Percentiles rank a stretch among this genome's conserved stretches.
Conservation (phyloP, 805 yeast species). For the Schwanniomyces occidentalis region DNA sequence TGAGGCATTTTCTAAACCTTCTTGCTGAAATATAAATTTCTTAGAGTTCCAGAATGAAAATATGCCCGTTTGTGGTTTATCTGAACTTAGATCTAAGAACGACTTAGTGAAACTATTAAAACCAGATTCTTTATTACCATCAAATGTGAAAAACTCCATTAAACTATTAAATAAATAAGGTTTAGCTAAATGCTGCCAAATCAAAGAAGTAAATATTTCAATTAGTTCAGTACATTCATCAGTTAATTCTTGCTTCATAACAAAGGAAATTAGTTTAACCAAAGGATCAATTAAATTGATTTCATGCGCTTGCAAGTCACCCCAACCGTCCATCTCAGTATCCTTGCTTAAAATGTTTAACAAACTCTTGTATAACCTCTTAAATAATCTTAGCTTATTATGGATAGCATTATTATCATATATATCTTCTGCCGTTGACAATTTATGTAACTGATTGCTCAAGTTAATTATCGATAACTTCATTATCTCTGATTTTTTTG, state of each 20-base stretch:
- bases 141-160: slow-evolving; percentile 1
- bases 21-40: not conserved
- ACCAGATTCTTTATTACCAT: not conserved
- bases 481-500: no score
- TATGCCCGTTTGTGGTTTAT: not conserved
- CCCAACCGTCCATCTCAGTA: not conserved
- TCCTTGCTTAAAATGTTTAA: not conserved
- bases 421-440: no score
- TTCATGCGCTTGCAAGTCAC: not conserved
- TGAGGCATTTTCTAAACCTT: no score
- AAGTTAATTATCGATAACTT: no score
- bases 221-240: slow-evolving; percentile 4
- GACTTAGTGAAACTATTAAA: not conserved
- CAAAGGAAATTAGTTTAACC: slow-evolving; percentile 4
- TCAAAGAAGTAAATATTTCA: slow-evolving; percentile 5
- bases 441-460: no score
- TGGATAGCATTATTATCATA: no score
- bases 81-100: not conserved
- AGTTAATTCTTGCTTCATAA: not conserved
- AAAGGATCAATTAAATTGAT: slow-evolving; percentile 8
- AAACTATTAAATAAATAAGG: slow-evolving; percentile 3
- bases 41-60: slow-evolving; percentile 1
- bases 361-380: slow-evolving; percentile 1
- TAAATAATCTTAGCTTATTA: not conserved
- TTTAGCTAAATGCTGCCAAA: slow-evolving; percentile 11